Percentiles rank a stretch among this genome's conserved stretches.
Evolutionary conservation across 2,329 filamentous ascomycete genomes (phyloP).

Genomic region (Aspergillus glaucus): DNA sequence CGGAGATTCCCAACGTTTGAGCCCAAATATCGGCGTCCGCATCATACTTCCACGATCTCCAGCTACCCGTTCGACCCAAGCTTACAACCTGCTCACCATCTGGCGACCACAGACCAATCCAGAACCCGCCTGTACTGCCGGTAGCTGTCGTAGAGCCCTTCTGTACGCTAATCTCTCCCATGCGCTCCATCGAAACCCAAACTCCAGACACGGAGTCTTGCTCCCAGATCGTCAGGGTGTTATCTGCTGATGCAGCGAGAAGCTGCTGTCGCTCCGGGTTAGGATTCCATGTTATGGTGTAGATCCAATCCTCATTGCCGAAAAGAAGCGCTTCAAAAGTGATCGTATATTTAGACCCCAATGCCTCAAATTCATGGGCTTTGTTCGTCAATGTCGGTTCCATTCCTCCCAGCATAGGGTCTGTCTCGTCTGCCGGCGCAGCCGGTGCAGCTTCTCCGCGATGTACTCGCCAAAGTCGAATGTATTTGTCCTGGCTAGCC

Average conservation of each 20-base stretch:
- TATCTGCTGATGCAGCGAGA: conserved; percentile 88
- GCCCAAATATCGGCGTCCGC: conserved; percentile 61
- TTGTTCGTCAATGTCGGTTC: conserved; percentile 83
- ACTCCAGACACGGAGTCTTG: conserved; percentile 76
- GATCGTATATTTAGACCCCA: conserved; percentile 62
- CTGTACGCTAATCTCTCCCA: conserved; percentile 89
- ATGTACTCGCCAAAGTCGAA: conserved; percentile 85
- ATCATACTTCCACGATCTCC: conserved; percentile 75
- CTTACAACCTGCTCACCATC: conserved; percentile 68
- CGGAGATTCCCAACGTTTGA: conserved; percentile 70
- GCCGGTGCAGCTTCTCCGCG: conserved; percentile 60
- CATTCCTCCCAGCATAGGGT: conserved; percentile 30
- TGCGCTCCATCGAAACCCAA: conserved; percentile 77
- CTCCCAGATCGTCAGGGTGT: conserved; percentile 90
- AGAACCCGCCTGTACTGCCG: conserved; percentile 91
- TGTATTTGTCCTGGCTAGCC: conserved; percentile 95
- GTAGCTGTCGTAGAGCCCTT: conserved; percentile 96
- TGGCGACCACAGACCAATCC: conserved; percentile 89
- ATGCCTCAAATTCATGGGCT: conserved; percentile 65
- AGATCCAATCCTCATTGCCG: conserved; percentile 98
- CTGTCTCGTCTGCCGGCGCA: conserved; percentile 32
- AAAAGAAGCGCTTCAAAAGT: conserved; percentile 92
- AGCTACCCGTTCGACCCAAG: conserved; percentile 85
- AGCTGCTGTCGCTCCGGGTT: conserved; percentile 57
- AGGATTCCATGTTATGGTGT: conserved; percentile 71